Conservation (phyloP, 2,329 filamentous ascomycete species). For the Claviceps sp. region DNA sequence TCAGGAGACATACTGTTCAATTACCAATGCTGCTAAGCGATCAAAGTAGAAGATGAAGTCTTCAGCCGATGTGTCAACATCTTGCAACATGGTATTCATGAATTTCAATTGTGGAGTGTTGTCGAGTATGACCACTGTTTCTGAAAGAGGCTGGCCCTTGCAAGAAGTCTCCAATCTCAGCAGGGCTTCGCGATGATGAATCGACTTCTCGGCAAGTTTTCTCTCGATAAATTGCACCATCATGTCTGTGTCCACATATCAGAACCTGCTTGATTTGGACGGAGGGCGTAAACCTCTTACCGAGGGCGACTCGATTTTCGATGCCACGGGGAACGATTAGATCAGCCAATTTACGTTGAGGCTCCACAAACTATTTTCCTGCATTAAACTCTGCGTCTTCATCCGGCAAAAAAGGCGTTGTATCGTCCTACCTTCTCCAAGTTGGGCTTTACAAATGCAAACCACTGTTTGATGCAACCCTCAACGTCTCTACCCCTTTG, state of each 20-base stretch:
- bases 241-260: slow-evolving; percentile 46
- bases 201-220: slow-evolving; percentile 76
- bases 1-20: slow-evolving; percentile 51
- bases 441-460: slow-evolving; percentile 89
- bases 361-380: slow-evolving; percentile 58
- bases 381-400: neutral
- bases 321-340: slow-evolving; percentile 92
- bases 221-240: slow-evolving; percentile 86
- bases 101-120: slow-evolving; percentile 69
- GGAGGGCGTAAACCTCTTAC: slow-evolving; percentile 25
- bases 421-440: slow-evolving; percentile 54
- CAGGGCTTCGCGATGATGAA: slow-evolving; percentile 66
- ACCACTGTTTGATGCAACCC: slow-evolving; percentile 97
- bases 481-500: slow-evolving; percentile 85
- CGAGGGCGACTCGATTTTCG: slow-evolving; percentile 85
- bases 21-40: slow-evolving; percentile 66
- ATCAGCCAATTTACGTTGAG: slow-evolving; percentile 82
- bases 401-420: neutral
- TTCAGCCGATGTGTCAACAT: slow-evolving; percentile 64
- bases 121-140: slow-evolving; percentile 60
- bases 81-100: slow-evolving; percentile 84
- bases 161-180: slow-evolving; percentile 60
- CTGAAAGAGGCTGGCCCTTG: slow-evolving; percentile 58
- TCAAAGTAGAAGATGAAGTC: slow-evolving; percentile 99
- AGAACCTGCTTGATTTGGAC: neutral